Evolutionary conservation across 2,329 filamentous ascomycete genomes (phyloP).

Genomic region (Diaporthe ilicicola): DNA sequence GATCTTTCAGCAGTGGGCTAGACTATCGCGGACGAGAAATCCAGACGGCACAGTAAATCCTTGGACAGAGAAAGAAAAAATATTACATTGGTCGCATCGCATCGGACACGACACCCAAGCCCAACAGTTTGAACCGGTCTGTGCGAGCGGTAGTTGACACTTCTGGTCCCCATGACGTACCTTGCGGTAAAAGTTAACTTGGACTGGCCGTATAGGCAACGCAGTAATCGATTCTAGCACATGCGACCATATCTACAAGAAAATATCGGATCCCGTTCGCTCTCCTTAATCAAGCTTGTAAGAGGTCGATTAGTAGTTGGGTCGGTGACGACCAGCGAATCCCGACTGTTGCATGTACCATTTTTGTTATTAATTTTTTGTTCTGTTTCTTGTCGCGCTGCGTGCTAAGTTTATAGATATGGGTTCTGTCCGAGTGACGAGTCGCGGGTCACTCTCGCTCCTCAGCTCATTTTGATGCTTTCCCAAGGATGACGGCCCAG

Average conservation of each 20-base stretch:
- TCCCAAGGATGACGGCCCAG: neutral
- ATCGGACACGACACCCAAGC: neutral
- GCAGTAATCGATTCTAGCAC: neutral
- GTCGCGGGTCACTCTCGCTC: neutral
- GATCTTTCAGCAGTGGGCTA: neutral
- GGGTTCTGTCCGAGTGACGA: neutral
- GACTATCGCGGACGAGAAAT: neutral
- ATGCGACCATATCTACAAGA: constrained; percentile 16
- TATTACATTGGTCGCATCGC: neutral
- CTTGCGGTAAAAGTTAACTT: neutral
- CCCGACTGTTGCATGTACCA: constrained; percentile 10
- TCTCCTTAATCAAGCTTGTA: constrained; percentile 12
- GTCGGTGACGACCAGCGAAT: constrained; percentile 18
- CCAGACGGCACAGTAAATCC: no score
- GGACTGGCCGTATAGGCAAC: neutral
- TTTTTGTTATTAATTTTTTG: neutral
- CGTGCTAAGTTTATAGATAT: neutral
- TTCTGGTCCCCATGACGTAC: no score
- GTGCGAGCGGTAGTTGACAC: neutral
- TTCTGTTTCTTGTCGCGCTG: neutral
- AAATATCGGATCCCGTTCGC: constrained; percentile 12
- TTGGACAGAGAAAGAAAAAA: neutral
- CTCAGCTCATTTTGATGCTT: neutral
- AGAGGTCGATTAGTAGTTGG: constrained; percentile 7
- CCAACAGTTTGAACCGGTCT: neutral